A percentile compares a stretch with the other conserved stretches of the same genome.
Evolutionary conservation across 192 early-diverging fungal genomes (phyloP).

Genomic region (Coemansia aciculifera): DNA sequence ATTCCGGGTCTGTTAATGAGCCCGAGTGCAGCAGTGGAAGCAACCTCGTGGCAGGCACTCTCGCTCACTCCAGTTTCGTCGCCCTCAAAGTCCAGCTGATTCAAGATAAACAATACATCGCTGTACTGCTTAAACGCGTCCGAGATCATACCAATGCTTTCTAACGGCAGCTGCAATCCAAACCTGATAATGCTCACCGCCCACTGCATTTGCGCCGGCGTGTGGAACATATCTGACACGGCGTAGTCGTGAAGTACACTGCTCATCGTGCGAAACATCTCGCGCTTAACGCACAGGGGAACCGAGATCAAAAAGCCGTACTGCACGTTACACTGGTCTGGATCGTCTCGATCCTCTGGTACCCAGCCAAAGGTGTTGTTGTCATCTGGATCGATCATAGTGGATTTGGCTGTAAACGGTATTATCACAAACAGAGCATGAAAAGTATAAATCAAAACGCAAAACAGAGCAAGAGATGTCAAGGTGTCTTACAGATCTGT

Average conservation of each 20-base stretch:
- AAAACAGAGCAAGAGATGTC: background rate
- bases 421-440: slow-evolving; percentile 2
- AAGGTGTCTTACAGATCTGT: background rate
- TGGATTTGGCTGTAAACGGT: background rate
- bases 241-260: slow-evolving; percentile 12
- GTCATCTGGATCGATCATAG: slow-evolving; percentile 46
- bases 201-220: slow-evolving; percentile 37
- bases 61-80: background rate
- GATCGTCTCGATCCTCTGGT: background rate
- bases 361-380: slow-evolving; percentile 38
- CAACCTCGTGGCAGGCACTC: background rate
- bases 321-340: background rate
- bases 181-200: slow-evolving; percentile 36
- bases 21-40: slow-evolving; percentile 15
- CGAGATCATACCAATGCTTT: slow-evolving; percentile 26
- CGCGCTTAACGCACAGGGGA: slow-evolving; percentile 34
- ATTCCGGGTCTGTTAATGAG: slow-evolving; percentile 28
- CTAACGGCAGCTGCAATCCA: slow-evolving; percentile 48
- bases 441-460: background rate
- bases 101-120: slow-evolving; percentile 28
- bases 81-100: slow-evolving; percentile 7
- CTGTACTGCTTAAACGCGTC: slow-evolving; percentile 43
- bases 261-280: slow-evolving; percentile 37
- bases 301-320: slow-evolving; percentile 36
- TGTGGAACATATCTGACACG: slow-evolving; percentile 27